These are phyloP conservation scores for Inosperma sp. DNA, from an alignment of 768 basidiomycete genomes.

Conservation along the genomic window DNA sequence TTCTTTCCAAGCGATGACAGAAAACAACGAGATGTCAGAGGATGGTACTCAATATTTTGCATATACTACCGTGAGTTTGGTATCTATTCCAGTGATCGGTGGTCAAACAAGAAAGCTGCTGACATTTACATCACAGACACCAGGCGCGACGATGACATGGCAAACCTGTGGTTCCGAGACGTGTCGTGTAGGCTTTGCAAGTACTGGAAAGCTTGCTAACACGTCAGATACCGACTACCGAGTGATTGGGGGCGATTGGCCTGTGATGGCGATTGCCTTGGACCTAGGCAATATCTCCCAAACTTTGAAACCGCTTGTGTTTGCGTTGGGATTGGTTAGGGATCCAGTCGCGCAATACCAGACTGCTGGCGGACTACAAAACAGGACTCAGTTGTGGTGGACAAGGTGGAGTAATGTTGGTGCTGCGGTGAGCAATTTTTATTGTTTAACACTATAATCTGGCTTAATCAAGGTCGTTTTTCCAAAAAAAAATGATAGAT, in stretches of 20 bases:
- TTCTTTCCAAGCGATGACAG: no score
- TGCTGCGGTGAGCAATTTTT: constrained; percentile 1
- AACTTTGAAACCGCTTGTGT: constrained; percentile 17
- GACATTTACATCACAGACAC: no score
- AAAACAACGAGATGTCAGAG: no score
- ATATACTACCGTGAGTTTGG: no score
- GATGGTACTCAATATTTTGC: no score
- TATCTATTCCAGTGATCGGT: no score
- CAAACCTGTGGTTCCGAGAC: no score
- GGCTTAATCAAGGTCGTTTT: background rate
- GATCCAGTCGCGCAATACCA: constrained; percentile 3
- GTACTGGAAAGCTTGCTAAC: constrained; percentile 34
- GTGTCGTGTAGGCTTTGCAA: constrained; percentile 30
- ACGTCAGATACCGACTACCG: constrained; percentile 40
- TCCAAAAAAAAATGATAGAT: constrained; percentile 37
- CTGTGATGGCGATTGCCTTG: constrained; percentile 46
- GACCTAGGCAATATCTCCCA: constrained; percentile 38
- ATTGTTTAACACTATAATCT: background rate
- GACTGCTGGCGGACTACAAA: background rate
- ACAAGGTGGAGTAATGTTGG: background rate
- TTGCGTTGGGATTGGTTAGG: constrained; percentile 36
- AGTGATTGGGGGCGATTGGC: constrained; percentile 29
- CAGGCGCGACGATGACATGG: no score
- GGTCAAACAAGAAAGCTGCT: no score
- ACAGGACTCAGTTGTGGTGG: background rate